Base-by-base conservation (phyloP, 1,284 basidiomycete species). In the Porogramme epimiltina region DNA sequence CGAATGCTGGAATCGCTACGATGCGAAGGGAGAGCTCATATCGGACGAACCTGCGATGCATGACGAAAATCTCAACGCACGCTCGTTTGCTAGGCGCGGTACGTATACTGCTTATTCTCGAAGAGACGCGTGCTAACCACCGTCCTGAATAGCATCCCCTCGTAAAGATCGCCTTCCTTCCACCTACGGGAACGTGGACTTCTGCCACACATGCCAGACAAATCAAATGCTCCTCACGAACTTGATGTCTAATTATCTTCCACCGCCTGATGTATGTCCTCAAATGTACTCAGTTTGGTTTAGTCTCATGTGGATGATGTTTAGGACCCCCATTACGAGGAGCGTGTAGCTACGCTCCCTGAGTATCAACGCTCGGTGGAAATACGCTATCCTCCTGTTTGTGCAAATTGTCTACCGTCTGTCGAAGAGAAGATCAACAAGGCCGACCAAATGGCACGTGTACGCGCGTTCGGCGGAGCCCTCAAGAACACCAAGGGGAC, bases 21-120 rank as follows among this genome's bases (percentile, higher is more conserved):
- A 89, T 62, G 66, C 73, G 20, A 68, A 73, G 18, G 93, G 91
- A 25, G 81, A 90, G 56, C 90, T 95, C 56, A 64, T 87, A 34
- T 90, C 89, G 1, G 87, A 93, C 59, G 85, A 92, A 50, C 88
- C 92, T n/a, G 91, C 91, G 0, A 94, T 93, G 89, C 84, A 90
- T 61, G 83, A 92, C 57, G 82, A 90, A 61, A 70, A 75, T 1
- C 62, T 93, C 52, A 95, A 95, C 66, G 61, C 70, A 1, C 68
- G 64, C 15, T 89, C 89, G 1, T 95, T 94, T 67, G 79, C 85
- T 0, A 84, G 79, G 62, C 77, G 92, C 69, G 92, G 91, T 88
- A 58, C 51, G 80, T 73, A 10, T 1, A 8, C 4, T 28, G 43
- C 22, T 25, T 26, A 15, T n/a, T 48, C 54, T 19, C 13, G 54